phyloP scores from a whole-genome alignment of 2,329 filamentous ascomycete genomes.

The Cercospora sp. region DNA sequence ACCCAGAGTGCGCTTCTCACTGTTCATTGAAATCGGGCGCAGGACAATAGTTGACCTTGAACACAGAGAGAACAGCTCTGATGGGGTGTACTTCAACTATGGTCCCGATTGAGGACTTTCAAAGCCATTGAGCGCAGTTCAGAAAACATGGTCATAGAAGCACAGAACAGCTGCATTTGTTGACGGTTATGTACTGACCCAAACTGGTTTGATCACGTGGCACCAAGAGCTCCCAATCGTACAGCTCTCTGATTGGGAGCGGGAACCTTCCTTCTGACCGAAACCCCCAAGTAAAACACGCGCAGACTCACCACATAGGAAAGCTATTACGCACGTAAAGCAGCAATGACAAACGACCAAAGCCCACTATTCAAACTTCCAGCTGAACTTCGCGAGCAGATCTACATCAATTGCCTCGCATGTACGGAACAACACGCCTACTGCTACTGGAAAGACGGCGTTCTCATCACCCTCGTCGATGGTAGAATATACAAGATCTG shows the following conservation, averaged over 20 bases:
- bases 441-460: conserved; percentile 23
- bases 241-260: neutral
- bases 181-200: neutral
- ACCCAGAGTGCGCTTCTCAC: neutral
- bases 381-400: conserved; percentile 36
- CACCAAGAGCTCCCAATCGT: neutral
- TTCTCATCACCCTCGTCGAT: conserved; percentile 25
- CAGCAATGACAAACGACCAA: neutral
- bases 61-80: neutral
- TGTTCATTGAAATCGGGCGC: neutral
- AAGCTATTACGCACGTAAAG: neutral
- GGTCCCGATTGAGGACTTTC: neutral
- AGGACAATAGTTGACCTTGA: neutral
- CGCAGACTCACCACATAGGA: conserved; percentile 44
- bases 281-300: neutral
- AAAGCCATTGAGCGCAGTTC: neutral
- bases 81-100: neutral
- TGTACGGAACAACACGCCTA: conserved; percentile 23
- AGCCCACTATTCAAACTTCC: conserved; percentile 29
- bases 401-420: conserved; percentile 33
- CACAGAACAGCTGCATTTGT: neutral
- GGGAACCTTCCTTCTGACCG: neutral
- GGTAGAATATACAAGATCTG: conserved; percentile 39
- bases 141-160: neutral
- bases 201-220: neutral